Percentiles rank a stretch among this genome's conserved stretches.
Evolutionary conservation across 805 yeast species (phyloP).

Genomic region (Brettanomyces bruxellensis): DNA sequence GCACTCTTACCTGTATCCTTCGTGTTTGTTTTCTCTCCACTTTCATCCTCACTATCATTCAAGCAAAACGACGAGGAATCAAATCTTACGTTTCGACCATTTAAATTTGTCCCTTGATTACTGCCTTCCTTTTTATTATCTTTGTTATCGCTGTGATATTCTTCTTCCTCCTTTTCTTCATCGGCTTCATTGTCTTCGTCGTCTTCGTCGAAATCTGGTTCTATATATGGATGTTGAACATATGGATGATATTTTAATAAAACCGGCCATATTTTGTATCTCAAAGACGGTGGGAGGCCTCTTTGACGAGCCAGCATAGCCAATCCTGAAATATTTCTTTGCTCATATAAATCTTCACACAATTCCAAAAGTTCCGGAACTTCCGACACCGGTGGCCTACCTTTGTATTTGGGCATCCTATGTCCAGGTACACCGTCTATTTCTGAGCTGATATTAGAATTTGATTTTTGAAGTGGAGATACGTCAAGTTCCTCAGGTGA

Average conservation of each 20-base stretch:
- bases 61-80: too few species aligned
- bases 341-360: conserved; percentile 45
- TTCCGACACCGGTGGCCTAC: conserved; percentile 36
- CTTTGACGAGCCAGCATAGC: conserved; percentile 74
- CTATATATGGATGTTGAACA: conserved; percentile 65
- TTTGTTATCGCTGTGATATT: not conserved
- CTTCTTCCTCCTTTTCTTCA: conserved; percentile 16
- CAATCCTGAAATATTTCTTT: conserved; percentile 61
- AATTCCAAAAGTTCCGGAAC: conserved; percentile 42
- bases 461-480: too few species aligned
- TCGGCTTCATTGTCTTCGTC: conserved; percentile 24
- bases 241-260: conserved; percentile 77
- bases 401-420: conserved; percentile 20
- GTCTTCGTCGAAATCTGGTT: conserved; percentile 43
- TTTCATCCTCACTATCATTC: not conserved
- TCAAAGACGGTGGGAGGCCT: conserved; percentile 77
- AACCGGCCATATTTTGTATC: conserved; percentile 80
- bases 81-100: not conserved
- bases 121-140: conserved; percentile 1
- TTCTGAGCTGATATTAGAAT: too few species aligned
- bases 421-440: conserved; percentile 5
- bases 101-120: conserved; percentile 11
- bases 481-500: too few species aligned
- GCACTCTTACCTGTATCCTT: conserved; percentile 12
- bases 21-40: conserved; percentile 1